Conservation (phyloP, 2,329 filamentous ascomycete species). For the Ascochyta pisi region DNA sequence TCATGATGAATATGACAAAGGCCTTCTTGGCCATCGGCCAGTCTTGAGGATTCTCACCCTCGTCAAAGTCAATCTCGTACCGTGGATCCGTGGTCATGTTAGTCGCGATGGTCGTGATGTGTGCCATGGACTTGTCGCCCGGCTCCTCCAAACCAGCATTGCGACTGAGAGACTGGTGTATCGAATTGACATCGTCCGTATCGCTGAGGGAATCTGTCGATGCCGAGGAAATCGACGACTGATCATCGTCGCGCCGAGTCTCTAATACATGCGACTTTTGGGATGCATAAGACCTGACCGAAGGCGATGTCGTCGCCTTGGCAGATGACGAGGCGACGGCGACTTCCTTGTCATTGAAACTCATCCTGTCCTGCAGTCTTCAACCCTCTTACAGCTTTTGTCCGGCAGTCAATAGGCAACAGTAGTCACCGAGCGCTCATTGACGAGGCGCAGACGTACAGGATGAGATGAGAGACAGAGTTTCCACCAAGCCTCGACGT, state of each 20-base stretch:
- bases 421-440: background rate
- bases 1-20: conserved; percentile 62
- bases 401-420: background rate
- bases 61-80: conserved; percentile 77
- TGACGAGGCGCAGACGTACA: background rate
- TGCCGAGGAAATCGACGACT: conserved; percentile 31
- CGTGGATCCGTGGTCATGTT: conserved; percentile 58
- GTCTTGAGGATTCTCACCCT: conserved; percentile 68
- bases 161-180: conserved; percentile 44
- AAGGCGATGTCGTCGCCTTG: conserved; percentile 11
- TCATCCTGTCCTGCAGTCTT: conserved; percentile 1
- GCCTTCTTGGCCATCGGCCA: conserved; percentile 69
- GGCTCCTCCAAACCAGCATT: conserved; percentile 42
- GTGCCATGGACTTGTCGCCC: conserved; percentile 31
- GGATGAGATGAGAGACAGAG: background rate
- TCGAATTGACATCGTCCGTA: conserved; percentile 33
- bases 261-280: background rate
- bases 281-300: background rate
- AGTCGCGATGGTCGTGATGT: conserved; percentile 41
- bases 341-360: conserved; percentile 19
- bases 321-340: conserved; percentile 9
- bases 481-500: background rate
- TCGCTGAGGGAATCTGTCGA: conserved; percentile 35
- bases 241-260: conserved; percentile 25
- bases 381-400: background rate